Evolutionary conservation across 345 rosid species (phyloP), one percentile per base, ranked within the genome.

Genomic region (Dovyalis caffra): DNA sequence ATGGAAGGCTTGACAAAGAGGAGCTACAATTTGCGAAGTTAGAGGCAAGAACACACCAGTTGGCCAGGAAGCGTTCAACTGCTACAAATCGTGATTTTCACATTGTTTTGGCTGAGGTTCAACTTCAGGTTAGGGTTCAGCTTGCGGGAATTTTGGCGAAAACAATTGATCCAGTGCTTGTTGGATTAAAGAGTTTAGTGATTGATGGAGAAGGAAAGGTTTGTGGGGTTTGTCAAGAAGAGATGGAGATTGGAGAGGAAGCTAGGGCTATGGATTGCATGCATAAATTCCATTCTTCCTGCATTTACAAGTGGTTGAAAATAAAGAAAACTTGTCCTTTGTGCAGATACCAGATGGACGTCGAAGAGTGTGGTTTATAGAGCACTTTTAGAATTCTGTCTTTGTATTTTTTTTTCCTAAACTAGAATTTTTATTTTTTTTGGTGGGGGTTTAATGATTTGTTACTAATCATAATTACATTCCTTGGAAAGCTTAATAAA

Each of bases 221-320:
- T 51, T 74, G 64, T 49, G 77, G 71, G 35, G 38, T 51, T 51
- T 51, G 77, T 35, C 70, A 18, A n/a, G 65, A 66, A 29, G 53
- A 66, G 26, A 26, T 53, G 35, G 53, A 29, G 18, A 25, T 4
- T 20, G 38, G 70, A 35, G 65, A 66, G 64, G 64, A 35, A 11
- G 69, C 23, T 14, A 45, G 69, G 37, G 76, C 62, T 9, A 47
- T 49, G 70, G 63, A 64, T 8, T 73, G 76, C 76, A 64, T 31
- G 63, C 76, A 73, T 33, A 65, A 8, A 58, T 73, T 73, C 11
- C 76, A 49, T 64, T 16, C 21, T 14, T 20, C 6, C 23, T 64
- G 63, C 58, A 73, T 73, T 10, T 21, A 21, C 2, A 14, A n/a
- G 25, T 73, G 69, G 69, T 20, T 64, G 3, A n/a, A 31, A 8